Base-by-base conservation (phyloP, 768 basidiomycete genomes). In the Phanerochaete carnosa region DNA sequence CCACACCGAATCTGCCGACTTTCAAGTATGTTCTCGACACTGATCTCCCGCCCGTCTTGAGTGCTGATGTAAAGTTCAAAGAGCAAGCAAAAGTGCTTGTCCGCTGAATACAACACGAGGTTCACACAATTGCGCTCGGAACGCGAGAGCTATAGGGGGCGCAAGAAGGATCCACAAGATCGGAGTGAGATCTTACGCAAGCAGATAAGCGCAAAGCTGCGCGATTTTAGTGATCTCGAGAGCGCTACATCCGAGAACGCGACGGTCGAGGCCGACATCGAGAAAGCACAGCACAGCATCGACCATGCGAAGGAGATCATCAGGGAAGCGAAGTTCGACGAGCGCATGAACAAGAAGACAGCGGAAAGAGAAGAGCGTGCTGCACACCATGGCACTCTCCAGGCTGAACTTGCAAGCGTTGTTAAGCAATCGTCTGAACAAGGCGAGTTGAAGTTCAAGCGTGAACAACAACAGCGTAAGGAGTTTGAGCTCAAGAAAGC, bases 391-490 rank as follows among this genome's bases (percentile, higher is more conserved):
- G 67, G 84, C 47, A 95, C 98, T n/a, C n/a, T n/a, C n/a, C n/a
- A n/a, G n/a, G n/a, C n/a, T n/a, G n/a, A n/a, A n/a, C n/a, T n/a
- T n/a, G n/a, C n/a, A n/a, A n/a, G n/a, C n/a, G n/a, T n/a, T n/a
- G n/a, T n/a, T n/a, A n/a, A 70, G 88, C 92, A 0, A 90, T 95
- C 57, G 77, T 84, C 1, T 79, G 96, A 46, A 93, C 95, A 1
- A 88, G 84, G 39, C 4, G 16, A 12, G 66, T 71, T 98, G 56
- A 85, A 89, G 43, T 68, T 96, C 62, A 90, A 92, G 68, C 78
- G 86, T 61, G 77, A 76, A 0, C 92, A 95, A 64, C 70, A 87
- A 45, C 83, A 80, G 70, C 79, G 74, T 58, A 92, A 90, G 74
- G 75, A 77, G 47, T 76, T 76, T 16, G 91, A 94, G 43, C 78